Evolutionary conservation across 78 protist genomes (phyloP).

Genomic region (Guillardia theta): DNA sequence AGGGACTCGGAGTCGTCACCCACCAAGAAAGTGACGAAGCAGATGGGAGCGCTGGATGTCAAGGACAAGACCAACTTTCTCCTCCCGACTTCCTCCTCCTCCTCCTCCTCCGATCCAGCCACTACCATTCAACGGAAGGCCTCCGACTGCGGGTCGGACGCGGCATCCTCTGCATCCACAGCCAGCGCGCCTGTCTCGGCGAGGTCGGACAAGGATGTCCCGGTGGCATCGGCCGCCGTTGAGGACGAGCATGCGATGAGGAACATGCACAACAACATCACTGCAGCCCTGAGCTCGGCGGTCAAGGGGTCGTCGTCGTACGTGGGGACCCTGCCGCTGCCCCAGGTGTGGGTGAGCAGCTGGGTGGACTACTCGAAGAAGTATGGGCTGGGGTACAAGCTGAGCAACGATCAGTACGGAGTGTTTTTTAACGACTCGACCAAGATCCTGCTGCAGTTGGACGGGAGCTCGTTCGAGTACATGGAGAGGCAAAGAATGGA

Average conservation of each 20-base stretch:
- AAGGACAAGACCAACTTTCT: neutral
- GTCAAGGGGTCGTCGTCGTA: neutral
- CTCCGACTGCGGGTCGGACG: too few species aligned
- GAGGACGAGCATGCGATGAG: conserved; percentile 9
- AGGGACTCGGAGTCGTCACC: neutral
- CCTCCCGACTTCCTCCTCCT: neutral
- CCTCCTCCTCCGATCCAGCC: neutral
- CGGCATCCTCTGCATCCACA: neutral
- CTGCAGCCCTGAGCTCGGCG: neutral
- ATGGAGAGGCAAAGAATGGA: neutral
- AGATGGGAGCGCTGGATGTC: neutral
- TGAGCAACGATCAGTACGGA: conserved; percentile 78
- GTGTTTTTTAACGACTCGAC: conserved; percentile 87
- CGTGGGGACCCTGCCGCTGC: neutral
- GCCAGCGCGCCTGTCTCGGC: neutral
- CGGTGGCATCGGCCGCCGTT: neutral
- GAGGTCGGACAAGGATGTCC: neutral
- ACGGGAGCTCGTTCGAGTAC: conserved; percentile 21
- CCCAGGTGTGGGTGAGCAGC: conserved; percentile 59
- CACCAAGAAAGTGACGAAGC: neutral
- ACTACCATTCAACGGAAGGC: too few species aligned
- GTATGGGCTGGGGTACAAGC: conserved; percentile 92
- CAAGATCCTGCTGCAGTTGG: conserved; percentile 39
- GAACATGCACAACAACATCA: conserved; percentile 1
- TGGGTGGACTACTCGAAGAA: conserved; percentile 86